Base-by-base conservation (phyloP, 139 green algal genomes). In the Choricystis sp. region DNA sequence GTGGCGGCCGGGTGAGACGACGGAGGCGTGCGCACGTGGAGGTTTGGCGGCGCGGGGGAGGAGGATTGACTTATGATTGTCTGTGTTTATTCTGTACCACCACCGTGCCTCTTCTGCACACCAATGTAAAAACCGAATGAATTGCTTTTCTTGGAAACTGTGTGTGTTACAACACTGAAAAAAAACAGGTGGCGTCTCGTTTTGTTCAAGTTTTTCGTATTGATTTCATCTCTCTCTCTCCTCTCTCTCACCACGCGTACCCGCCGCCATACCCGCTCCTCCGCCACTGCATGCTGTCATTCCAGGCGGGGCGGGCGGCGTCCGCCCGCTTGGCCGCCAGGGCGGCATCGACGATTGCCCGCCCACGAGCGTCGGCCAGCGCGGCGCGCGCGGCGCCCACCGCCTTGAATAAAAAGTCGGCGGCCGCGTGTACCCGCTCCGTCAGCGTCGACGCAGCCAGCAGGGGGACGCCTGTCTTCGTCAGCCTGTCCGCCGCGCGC, bases 1-100 rank as follows among this genome's bases (percentile, higher is more conserved):
- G 29, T 84, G 24, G 74, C 67, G 3, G 55, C 59, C 5, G 74
- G 74, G 25, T 69, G 27, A 40, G 73, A 72, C 23, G 26, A 19
- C 9, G 64, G 52, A 3, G 31, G 30, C 48, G 65, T 74, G 2
- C 27, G 56, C 23, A 72, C 59, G 21, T 78, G 69, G 68, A 64
- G 75, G 40, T 78, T 77, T 68, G 65, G 29, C 24, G 29, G 21
- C 20, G 65, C 70, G 3, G 26, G 29, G 25, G 59, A 61, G 4
- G 52, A 58, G 1, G 31, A 74, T 52, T 22, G 64, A 31, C 31
- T n/a, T n/a, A n/a, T n/a, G n/a, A n/a, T n/a, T n/a, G n/a, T n/a
- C n/a, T n/a, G n/a, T n/a, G n/a, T n/a, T n/a, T n/a, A n/a, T n/a
- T n/a, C n/a, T n/a, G n/a, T n/a, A n/a, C n/a, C n/a, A n/a, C n/a